Evolutionary conservation across 495 filamentous ascomycete species (phyloP), one percentile per base, ranked within the genome.

Genomic region (Penicilliopsis zonata): DNA sequence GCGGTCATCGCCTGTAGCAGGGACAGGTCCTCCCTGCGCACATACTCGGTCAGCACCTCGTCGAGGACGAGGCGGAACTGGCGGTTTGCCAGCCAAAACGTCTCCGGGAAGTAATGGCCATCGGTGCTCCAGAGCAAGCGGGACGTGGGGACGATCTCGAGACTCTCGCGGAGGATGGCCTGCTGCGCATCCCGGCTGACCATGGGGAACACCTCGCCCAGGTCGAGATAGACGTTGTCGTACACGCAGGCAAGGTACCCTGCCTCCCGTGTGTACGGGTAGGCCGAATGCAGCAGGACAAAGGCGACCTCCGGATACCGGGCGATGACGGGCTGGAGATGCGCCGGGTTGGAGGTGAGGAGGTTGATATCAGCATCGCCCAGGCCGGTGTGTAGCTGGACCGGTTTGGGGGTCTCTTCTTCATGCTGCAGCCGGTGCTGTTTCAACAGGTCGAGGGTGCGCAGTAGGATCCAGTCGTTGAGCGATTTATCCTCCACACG

Each of bases 41-140:
- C 70, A 38, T 78, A 79, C 15, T 76, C 69, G 13, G 66, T 60
- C 9, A 86, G 47, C 4, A 82, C 67, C 70, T 79, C 40, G 16
- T 81, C 70, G 20, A 92, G 56, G 6, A 70, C 80, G 34, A 85
- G 76, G 14, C 86, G 71, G 38, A 87, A 77, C 51, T 94, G 86
- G 33, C 65, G 64, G 33, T 80, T 77, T 10, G 84, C 82, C 21
- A 90, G 59, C 47, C 82, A 71, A 48, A 76, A 94, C 1, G 80
- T 84, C 52, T 94, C 86, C 0, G 86, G 81, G 38, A 84, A 84
- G 49, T 69, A 81, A 46, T 86, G 80, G 0, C 82, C 86, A 53
- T 92, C 85, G 0, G 80, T 86, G 37, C 82, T 86, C 78, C 84
- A 94, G 2, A 88, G 46, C 2, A 94, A 55, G 51, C 90, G 90